Evolutionary conservation across 2,329 filamentous ascomycete genomes (phyloP).

Genomic region (Basipetospora chlamydospora): DNA sequence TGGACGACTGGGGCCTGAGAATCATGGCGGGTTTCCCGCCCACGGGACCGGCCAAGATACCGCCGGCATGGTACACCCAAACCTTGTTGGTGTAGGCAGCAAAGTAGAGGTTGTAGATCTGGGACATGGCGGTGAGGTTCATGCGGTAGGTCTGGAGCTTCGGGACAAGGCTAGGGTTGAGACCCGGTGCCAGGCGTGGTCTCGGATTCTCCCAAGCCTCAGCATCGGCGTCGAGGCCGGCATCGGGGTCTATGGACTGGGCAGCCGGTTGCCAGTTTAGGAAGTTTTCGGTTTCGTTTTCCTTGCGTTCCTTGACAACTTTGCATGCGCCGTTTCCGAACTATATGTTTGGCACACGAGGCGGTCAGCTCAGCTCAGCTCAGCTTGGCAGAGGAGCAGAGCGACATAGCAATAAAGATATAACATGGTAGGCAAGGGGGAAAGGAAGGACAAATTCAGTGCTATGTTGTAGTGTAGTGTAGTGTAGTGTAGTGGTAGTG

Average conservation of each 20-base stretch:
- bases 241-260: not conserved
- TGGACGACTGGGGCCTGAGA: conserved; percentile 27
- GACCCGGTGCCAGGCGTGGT: not conserved
- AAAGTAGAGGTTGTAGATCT: conserved; percentile 47
- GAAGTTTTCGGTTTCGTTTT: not conserved
- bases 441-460: too few species aligned
- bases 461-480: too few species aligned
- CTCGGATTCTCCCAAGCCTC: too few species aligned
- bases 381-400: too few species aligned
- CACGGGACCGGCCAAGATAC: conserved; percentile 31
- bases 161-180: not conserved
- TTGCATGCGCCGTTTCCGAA: not conserved
- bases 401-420: too few species aligned
- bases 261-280: too few species aligned
- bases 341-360: too few species aligned
- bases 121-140: conserved; percentile 44
- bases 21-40: conserved; percentile 33
- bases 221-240: not conserved
- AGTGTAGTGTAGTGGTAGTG: too few species aligned
- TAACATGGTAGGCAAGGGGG: too few species aligned
- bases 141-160: conserved; percentile 26
- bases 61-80: conserved; percentile 38
- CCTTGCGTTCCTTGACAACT: not conserved
- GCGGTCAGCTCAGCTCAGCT: too few species aligned
- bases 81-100: conserved; percentile 42